phyloP scores from a whole-genome alignment of 2,329 filamentous ascomycete species.

The Aspergillus fructus region DNA sequence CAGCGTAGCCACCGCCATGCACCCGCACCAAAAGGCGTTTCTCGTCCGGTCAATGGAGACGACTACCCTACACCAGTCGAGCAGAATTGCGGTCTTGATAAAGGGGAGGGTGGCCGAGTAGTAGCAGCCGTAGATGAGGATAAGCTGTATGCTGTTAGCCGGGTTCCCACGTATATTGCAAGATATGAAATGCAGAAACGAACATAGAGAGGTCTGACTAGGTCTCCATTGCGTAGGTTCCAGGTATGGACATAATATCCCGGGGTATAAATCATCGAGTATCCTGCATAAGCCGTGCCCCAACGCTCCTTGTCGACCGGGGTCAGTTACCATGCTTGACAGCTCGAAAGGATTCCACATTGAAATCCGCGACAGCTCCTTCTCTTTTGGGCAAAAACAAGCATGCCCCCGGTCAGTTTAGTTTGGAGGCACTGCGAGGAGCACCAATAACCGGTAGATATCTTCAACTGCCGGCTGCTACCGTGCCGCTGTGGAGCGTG shows the following conservation, averaged over 20 bases:
- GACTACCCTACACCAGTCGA: conserved; percentile 46
- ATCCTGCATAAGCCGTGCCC: conserved; percentile 15
- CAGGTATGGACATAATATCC: conserved; percentile 24
- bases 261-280: conserved; percentile 16
- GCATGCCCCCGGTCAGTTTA: too few species aligned
- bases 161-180: too few species aligned
- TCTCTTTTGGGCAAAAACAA: too few species aligned
- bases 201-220: conserved; percentile 16
- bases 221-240: conserved; percentile 18
- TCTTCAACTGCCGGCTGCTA: too few species aligned
- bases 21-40: conserved; percentile 39
- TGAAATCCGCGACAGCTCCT: too few species aligned
- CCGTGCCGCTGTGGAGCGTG: too few species aligned
- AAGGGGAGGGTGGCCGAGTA: conserved; percentile 41
- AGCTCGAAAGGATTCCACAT: too few species aligned
- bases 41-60: conserved; percentile 25
- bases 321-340: too few species aligned
- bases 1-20: conserved; percentile 27
- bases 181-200: background rate
- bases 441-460: too few species aligned
- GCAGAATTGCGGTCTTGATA: conserved; percentile 44
- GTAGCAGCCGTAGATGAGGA: conserved; percentile 36
- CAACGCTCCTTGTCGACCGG: too few species aligned
- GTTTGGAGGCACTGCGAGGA: too few species aligned
- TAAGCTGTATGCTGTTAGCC: background rate